phyloP scores from a whole-genome alignment of 2,329 filamentous ascomycete species.

The Aspergillus vadensis region DNA sequence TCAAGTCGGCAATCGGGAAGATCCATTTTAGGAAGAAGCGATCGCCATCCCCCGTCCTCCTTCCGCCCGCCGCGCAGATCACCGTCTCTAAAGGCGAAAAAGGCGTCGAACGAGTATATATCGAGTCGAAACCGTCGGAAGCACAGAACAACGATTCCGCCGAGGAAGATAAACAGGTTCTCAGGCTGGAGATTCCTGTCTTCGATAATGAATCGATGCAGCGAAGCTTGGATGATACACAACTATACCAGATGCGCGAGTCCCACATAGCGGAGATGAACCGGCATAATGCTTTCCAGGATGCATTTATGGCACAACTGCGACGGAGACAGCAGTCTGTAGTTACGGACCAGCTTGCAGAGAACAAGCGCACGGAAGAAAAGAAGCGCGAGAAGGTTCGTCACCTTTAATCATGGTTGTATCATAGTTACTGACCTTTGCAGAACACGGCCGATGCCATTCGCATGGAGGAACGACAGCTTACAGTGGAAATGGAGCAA shows the following conservation, averaged over 20 bases:
- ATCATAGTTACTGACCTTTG: neutral
- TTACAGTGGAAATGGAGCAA: slow-evolving; percentile 48
- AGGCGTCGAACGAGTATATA: slow-evolving; percentile 39
- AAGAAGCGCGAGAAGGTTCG: slow-evolving; percentile 44
- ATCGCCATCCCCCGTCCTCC: slow-evolving; percentile 29
- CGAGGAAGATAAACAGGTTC: slow-evolving; percentile 21
- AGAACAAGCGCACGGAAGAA: slow-evolving; percentile 36
- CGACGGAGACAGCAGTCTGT: slow-evolving; percentile 33
- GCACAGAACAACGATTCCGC: slow-evolving; percentile 7
- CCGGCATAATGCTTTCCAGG: slow-evolving; percentile 39
- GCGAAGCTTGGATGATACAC: slow-evolving; percentile 36
- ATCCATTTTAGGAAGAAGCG: slow-evolving; percentile 40
- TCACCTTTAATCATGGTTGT: neutral
- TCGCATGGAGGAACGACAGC: slow-evolving; percentile 47
- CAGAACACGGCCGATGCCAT: slow-evolving; percentile 41
- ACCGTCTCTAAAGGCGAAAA: slow-evolving; percentile 28
- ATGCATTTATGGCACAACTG: slow-evolving; percentile 32
- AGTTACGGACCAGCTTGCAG: slow-evolving; percentile 31
- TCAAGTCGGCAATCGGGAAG: slow-evolving; percentile 39
- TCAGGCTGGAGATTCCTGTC: slow-evolving; percentile 36
- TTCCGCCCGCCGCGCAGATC: slow-evolving; percentile 34
- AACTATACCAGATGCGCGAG: slow-evolving; percentile 35
- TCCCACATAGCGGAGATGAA: slow-evolving; percentile 33
- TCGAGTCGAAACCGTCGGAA: slow-evolving; percentile 27
- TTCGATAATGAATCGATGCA: slow-evolving; percentile 39